phyloP scores from a whole-genome alignment of 805 yeast species.

The Wickerhamiella brachini region DNA sequence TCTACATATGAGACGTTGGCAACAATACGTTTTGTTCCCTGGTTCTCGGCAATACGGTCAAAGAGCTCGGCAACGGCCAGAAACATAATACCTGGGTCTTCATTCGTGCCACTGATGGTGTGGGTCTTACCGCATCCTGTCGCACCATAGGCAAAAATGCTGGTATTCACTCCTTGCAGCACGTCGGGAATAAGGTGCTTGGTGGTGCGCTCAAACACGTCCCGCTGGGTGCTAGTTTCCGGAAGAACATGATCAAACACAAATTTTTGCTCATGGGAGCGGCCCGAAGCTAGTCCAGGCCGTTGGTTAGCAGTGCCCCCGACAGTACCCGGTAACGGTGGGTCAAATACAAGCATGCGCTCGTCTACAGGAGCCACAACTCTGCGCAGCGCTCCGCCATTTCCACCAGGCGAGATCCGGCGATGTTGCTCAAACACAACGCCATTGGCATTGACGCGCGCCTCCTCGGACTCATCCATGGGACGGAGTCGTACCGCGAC shows the following conservation, averaged over 20 bases:
- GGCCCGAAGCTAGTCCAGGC: slow-evolving; percentile 3
- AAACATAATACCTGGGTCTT: slow-evolving; percentile 67
- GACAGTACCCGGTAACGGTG: slow-evolving; percentile 21
- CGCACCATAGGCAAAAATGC: slow-evolving; percentile 89
- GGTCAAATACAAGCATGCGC: slow-evolving; percentile 76
- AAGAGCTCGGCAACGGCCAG: slow-evolving; percentile 67
- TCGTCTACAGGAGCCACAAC: slow-evolving; percentile 73
- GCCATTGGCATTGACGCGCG: slow-evolving; percentile 29
- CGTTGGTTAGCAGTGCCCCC: background rate
- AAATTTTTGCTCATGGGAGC: slow-evolving; percentile 27
- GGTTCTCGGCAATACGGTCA: slow-evolving; percentile 34
- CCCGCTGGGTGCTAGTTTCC: slow-evolving; percentile 46
- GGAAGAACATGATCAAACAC: slow-evolving; percentile 74
- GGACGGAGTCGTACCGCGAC: slow-evolving; percentile 56
- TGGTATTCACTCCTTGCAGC: slow-evolving; percentile 75
- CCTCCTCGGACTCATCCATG: slow-evolving; percentile 47
- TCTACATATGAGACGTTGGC: slow-evolving; percentile 58
- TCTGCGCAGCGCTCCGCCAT: background rate
- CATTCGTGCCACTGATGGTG: slow-evolving; percentile 66
- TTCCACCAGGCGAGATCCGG: background rate
- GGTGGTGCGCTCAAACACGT: slow-evolving; percentile 55
- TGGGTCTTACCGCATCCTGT: slow-evolving; percentile 98
- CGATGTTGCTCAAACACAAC: slow-evolving; percentile 15
- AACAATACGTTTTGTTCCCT: slow-evolving; percentile 43
- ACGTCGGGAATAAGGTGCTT: slow-evolving; percentile 59